Conservation (phyloP, 2,329 filamentous ascomycete species). For the Bipolaris sorokiniana region DNA sequence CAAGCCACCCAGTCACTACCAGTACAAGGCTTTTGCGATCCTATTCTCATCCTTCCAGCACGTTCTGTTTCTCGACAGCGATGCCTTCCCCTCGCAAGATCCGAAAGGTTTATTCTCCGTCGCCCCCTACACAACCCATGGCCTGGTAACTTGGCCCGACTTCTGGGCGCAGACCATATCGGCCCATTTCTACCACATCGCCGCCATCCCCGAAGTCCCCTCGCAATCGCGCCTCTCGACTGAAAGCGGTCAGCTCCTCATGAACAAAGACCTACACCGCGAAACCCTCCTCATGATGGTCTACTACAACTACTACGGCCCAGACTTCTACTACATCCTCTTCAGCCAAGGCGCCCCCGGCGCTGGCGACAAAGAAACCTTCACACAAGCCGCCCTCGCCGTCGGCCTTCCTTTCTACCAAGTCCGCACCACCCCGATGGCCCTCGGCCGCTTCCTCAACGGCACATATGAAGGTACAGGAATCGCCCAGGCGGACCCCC, state of each 20-base stretch:
- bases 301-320: constrained; percentile 64
- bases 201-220: constrained; percentile 43
- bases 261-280: constrained; percentile 57
- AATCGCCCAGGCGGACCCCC: constrained; percentile 30
- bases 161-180: constrained; percentile 56
- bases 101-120: constrained; percentile 57
- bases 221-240: constrained; percentile 47
- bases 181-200: constrained; percentile 55
- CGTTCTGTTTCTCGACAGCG: constrained; percentile 65
- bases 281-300: constrained; percentile 57
- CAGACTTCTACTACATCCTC: constrained; percentile 58
- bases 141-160: constrained; percentile 65
- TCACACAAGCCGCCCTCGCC: constrained; percentile 54
- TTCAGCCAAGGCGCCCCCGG: constrained; percentile 54
- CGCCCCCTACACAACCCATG: constrained; percentile 59
- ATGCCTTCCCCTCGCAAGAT: constrained; percentile 59
- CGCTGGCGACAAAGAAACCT: constrained; percentile 59
- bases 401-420: constrained; percentile 52
- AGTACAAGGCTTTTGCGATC: constrained; percentile 64
- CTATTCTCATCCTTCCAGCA: constrained; percentile 66
- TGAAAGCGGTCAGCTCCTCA: constrained; percentile 58
- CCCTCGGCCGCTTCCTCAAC: constrained; percentile 38
- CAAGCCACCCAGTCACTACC: constrained; percentile 47
- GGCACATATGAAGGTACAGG: constrained; percentile 18
- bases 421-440: constrained; percentile 43